Evolutionary conservation across 768 basidiomycete species (phyloP).

Genomic region (Suillus weaverae): DNA sequence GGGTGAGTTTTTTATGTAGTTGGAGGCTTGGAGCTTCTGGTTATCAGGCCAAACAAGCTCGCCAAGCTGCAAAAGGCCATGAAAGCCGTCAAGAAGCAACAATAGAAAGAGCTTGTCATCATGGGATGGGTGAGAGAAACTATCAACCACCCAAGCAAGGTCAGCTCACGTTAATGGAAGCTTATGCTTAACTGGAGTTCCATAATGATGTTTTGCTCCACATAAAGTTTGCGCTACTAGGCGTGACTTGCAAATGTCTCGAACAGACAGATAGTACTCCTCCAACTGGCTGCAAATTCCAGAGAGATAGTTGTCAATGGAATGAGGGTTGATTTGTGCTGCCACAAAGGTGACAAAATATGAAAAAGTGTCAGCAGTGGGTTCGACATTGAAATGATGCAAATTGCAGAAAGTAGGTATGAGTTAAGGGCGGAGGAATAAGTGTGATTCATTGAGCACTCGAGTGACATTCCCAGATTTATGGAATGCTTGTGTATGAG

Average conservation of each 20-base stretch:
- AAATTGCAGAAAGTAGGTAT: conserved; percentile 35
- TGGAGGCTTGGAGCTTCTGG: not conserved
- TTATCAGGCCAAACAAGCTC: conserved; percentile 26
- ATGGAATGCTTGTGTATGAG: conserved; percentile 33
- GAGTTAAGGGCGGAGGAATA: conserved; percentile 39
- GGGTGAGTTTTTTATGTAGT: conserved; percentile 9
- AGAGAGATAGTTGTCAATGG: conserved; percentile 24
- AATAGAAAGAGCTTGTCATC: conserved; percentile 26
- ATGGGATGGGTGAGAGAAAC: conserved; percentile 13
- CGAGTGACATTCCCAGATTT: conserved; percentile 33
- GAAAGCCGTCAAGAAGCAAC: conserved; percentile 16
- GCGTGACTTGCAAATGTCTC: not conserved
- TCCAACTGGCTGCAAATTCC: conserved; percentile 25
- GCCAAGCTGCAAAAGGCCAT: conserved; percentile 17
- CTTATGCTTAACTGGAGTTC: not conserved
- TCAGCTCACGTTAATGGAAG: conserved; percentile 17
- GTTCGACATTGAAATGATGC: conserved; percentile 36
- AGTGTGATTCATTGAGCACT: conserved; percentile 18
- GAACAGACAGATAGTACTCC: conserved; percentile 12
- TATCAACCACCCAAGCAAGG: conserved; percentile 3
- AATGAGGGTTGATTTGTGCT: conserved; percentile 20
- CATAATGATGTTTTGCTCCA: conserved; percentile 9
- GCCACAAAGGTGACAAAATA: conserved; percentile 16
- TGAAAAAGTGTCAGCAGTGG: conserved; percentile 25
- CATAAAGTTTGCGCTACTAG: conserved; percentile 18